These are phyloP conservation scores for Candida endomychidarum DNA, from an alignment of 805 yeast genomes.

Conservation along the genomic window DNA sequence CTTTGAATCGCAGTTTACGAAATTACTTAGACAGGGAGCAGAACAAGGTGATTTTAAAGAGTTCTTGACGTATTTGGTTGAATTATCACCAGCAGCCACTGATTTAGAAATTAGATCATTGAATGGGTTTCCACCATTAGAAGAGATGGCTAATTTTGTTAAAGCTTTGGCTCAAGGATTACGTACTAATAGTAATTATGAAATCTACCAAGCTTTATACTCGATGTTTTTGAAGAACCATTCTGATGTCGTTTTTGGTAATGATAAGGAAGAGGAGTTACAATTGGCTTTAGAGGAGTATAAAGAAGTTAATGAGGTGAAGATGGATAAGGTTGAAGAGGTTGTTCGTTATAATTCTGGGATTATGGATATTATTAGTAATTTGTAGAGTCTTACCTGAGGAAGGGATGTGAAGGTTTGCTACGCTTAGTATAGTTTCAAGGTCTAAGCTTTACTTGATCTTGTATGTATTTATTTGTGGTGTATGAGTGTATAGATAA, in stretches of 20 bases:
- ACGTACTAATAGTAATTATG: conserved; percentile 58
- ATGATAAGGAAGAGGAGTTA: conserved; percentile 37
- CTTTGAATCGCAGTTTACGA: conserved; percentile 77
- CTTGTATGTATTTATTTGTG: too few species aligned
- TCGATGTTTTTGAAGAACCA: conserved; percentile 72
- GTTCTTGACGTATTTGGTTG: conserved; percentile 56
- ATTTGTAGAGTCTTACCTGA: neutral
- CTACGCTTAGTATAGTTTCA: too few species aligned
- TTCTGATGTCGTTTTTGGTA: conserved; percentile 67
- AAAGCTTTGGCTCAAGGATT: conserved; percentile 66
- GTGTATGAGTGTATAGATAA: too few species aligned
- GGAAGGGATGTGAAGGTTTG: too few species aligned
- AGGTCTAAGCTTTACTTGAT: too few species aligned
- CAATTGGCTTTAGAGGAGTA: conserved; percentile 49
- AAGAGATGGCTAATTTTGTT: conserved; percentile 65
- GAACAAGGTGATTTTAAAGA: conserved; percentile 38
- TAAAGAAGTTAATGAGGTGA: conserved; percentile 41
- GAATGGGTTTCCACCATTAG: conserved; percentile 60
- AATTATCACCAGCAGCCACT: conserved; percentile 70
- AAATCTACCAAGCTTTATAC: conserved; percentile 79
- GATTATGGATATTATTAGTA: conserved; percentile 52
- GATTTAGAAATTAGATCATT: conserved; percentile 88
- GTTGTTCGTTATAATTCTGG: conserved; percentile 80
- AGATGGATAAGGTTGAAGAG: conserved; percentile 56
- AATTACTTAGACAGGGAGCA: conserved; percentile 54